These are phyloP conservation scores for Raphanus sativus DNA, from an alignment of 345 rosid species.

Conservation along the genomic window DNA sequence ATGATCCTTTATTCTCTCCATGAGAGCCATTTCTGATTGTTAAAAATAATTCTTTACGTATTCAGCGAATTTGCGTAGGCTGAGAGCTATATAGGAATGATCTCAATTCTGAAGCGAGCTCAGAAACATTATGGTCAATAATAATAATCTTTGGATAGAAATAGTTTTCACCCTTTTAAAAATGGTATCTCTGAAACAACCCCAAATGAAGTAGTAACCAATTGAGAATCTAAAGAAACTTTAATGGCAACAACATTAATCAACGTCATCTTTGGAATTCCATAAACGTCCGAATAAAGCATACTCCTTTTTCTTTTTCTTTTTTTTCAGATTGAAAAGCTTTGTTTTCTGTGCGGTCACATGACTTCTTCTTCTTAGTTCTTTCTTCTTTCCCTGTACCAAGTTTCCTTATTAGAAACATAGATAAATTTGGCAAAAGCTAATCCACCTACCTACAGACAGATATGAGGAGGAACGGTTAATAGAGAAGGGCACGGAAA, in stretches of 20 bases:
- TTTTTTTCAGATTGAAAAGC: slow-evolving; percentile 6
- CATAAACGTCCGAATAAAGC: slow-evolving; percentile 41
- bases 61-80: too few relatives aligned
- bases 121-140: too few relatives aligned
- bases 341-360: slow-evolving; percentile 30
- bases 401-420: not conserved
- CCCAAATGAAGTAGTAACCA: too few relatives aligned
- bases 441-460: not conserved
- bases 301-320: slow-evolving; percentile 35
- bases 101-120: too few relatives aligned
- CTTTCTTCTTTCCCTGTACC: not conserved
- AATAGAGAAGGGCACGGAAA: slow-evolving; percentile 14
- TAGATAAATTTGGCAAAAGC: not conserved
- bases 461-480: slow-evolving; percentile 13
- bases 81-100: too few relatives aligned
- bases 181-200: not conserved
- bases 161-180: too few relatives aligned
- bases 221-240: not conserved
- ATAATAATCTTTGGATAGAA: too few relatives aligned
- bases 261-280: slow-evolving; percentile 17
- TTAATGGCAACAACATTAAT: not conserved
- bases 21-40: slow-evolving; percentile 3
- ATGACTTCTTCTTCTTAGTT: not conserved
- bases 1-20: not conserved
- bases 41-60: too few relatives aligned